phyloP scores from a whole-genome alignment of 139 green algal genomes.

The Chlorella sp. region DNA sequence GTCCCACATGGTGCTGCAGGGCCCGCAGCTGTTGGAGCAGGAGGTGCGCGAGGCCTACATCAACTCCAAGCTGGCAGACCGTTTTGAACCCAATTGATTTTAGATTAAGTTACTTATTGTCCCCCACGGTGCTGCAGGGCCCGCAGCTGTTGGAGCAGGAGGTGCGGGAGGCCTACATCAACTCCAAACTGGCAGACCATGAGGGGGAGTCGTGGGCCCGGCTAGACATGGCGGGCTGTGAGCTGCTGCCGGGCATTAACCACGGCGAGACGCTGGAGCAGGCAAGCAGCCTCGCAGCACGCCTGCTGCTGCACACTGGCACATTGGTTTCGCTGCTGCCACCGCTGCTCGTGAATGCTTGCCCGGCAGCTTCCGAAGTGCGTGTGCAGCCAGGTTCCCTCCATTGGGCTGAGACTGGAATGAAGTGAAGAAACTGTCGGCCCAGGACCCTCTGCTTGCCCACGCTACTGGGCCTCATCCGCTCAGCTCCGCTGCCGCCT shows the following conservation, averaged over 20 bases:
- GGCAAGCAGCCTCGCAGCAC: not conserved
- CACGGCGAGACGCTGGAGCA: slow-evolving; percentile 10
- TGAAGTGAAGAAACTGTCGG: too few relatives aligned
- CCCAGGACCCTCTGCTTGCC: not conserved
- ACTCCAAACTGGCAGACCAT: slow-evolving; percentile 36
- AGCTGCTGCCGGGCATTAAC: slow-evolving; percentile 17
- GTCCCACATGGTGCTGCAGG: not conserved
- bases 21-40: not conserved
- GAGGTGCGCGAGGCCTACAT: too few relatives aligned
- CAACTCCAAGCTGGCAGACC: not conserved
- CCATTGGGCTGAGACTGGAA: too few relatives aligned
- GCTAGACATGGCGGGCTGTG: slow-evolving; percentile 41
- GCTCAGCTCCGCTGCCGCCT: too few relatives aligned
- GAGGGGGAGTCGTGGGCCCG: slow-evolving; percentile 47
- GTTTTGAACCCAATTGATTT: too few relatives aligned
- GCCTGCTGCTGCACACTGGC: not conserved
- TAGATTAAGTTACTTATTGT: too few relatives aligned
- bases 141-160: slow-evolving; percentile 23
- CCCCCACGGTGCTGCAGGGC: not conserved
- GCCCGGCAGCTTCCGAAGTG: not conserved
- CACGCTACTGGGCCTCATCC: not conserved
- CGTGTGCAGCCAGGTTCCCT: too few relatives aligned
- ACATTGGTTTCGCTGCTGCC: not conserved
- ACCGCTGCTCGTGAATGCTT: not conserved
- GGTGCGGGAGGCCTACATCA: slow-evolving; percentile 47